A percentile compares a stretch with the other conserved stretches of the same genome.
These are phyloP conservation scores for Chenopodium album DNA, from an alignment of 148 eudicot species.

Conservation along the genomic window DNA sequence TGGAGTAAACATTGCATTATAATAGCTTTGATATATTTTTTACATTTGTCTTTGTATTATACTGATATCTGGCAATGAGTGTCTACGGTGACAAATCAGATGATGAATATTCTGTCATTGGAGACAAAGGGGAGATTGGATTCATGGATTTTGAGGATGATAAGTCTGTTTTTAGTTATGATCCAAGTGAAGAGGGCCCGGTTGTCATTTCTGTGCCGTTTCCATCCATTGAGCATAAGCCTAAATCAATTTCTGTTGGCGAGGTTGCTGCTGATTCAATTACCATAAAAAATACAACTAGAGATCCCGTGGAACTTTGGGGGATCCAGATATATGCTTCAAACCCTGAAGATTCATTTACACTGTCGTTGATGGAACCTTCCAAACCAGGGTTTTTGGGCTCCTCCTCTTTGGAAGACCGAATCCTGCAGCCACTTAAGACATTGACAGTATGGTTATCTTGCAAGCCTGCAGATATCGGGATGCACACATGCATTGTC, in stretches of 20 bases:
- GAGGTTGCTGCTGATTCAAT: conserved; percentile 50
- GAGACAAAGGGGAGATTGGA: conserved; percentile 78
- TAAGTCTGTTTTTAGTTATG: conserved; percentile 53
- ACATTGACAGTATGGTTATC: conserved; percentile 68
- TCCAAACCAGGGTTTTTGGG: conserved; percentile 53
- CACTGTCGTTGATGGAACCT: conserved; percentile 77
- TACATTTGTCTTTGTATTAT: neutral
- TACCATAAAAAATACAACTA: conserved; percentile 59
- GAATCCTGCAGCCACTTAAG: conserved; percentile 53
- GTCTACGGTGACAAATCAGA: conserved; percentile 36
- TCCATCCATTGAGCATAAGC: conserved; percentile 59
- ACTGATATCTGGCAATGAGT: conserved; percentile 24
- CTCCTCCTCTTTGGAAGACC: conserved; percentile 58
- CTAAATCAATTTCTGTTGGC: conserved; percentile 57
- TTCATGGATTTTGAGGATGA: conserved; percentile 68
- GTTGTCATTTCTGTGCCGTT: conserved; percentile 73
- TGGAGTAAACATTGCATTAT: conserved; percentile 1
- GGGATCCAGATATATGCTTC: conserved; percentile 68
- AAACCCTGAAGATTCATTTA: conserved; percentile 69
- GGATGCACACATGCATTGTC: conserved; percentile 67
- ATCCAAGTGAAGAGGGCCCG: conserved; percentile 59
- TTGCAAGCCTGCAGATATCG: conserved; percentile 82
- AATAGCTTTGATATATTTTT: neutral
- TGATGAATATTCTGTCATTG: conserved; percentile 63
- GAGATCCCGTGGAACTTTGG: conserved; percentile 64